phyloP scores from a whole-genome alignment of 2,329 filamentous ascomycete genomes.

The Neopestalotiopsis clavispora region DNA sequence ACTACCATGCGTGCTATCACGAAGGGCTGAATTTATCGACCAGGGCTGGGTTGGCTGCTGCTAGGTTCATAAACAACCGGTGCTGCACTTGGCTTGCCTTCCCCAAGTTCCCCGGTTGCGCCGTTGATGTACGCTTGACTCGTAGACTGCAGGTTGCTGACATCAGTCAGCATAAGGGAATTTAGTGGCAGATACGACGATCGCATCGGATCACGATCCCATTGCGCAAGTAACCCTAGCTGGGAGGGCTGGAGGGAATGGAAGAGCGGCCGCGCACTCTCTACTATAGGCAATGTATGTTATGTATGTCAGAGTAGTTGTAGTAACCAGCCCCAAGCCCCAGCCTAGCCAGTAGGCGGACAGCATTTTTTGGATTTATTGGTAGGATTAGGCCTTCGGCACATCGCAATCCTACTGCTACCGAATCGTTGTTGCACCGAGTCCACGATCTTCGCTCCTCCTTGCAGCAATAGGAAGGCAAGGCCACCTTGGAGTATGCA shows the following conservation, averaged over 20 bases:
- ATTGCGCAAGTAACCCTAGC: neutral
- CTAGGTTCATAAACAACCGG: neutral
- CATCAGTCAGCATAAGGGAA: constrained; percentile 11
- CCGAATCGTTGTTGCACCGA: neutral
- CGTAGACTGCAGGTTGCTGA: constrained; percentile 8
- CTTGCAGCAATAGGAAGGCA: constrained; percentile 9
- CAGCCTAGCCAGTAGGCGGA: neutral
- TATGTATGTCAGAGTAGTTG: neutral
- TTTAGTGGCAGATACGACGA: constrained; percentile 10
- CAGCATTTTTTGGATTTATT: too few relatives aligned
- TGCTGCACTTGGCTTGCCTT: neutral
- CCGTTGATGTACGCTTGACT: neutral
- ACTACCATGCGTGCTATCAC: too few relatives aligned
- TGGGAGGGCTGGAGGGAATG: too few relatives aligned
- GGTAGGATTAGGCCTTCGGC: neutral
- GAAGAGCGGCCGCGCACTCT: neutral
- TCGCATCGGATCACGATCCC: neutral
- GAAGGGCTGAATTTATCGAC: too few relatives aligned
- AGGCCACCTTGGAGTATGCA: neutral
- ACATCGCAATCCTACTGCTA: constrained; percentile 1
- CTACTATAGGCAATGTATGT: neutral
- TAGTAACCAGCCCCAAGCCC: neutral
- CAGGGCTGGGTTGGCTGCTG: too few relatives aligned
- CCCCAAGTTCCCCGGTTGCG: neutral
- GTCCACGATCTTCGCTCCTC: constrained; percentile 4